Evolutionary conservation across 495 filamentous ascomycete species (phyloP).

Genomic region (Penicillium longicatenatum): DNA sequence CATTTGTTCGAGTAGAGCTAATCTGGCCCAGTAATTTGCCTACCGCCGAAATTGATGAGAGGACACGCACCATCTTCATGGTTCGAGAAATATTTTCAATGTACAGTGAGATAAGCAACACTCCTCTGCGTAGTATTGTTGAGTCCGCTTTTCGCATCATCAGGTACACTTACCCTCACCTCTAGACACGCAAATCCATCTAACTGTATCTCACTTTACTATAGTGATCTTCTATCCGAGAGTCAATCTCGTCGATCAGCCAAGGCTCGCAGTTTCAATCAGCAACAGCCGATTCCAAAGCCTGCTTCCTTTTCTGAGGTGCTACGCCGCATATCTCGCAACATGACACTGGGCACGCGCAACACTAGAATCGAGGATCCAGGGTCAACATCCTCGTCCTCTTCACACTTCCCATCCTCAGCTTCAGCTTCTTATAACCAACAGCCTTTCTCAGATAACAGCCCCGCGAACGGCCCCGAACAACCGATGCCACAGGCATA

Average conservation of each 20-base stretch:
- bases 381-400: not conserved
- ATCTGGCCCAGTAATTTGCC: not conserved
- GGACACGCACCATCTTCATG: not conserved
- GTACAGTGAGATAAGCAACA: slow-evolving; percentile 2
- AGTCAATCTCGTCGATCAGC: slow-evolving; percentile 1
- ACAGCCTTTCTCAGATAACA: not conserved
- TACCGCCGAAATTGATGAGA: not conserved
- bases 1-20: not conserved
- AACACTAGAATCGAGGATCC: not conserved
- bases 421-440: not conserved
- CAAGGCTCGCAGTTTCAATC: not conserved
- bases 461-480: not conserved
- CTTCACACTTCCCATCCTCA: not conserved
- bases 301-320: slow-evolving; percentile 1
- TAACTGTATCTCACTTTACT: not conserved
- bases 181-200: not conserved
- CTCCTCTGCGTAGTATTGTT: not conserved
- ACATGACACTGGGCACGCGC: not conserved
- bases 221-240: slow-evolving; percentile 1
- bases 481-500: not conserved
- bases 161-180: not conserved
- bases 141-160: slow-evolving; percentile 4
- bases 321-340: slow-evolving; percentile 1
- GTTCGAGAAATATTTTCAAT: slow-evolving; percentile 2
- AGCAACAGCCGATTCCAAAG: not conserved